Evolutionary conservation across 495 filamentous ascomycete genomes (phyloP).

Genomic region (Penicillium longicatenatum): DNA sequence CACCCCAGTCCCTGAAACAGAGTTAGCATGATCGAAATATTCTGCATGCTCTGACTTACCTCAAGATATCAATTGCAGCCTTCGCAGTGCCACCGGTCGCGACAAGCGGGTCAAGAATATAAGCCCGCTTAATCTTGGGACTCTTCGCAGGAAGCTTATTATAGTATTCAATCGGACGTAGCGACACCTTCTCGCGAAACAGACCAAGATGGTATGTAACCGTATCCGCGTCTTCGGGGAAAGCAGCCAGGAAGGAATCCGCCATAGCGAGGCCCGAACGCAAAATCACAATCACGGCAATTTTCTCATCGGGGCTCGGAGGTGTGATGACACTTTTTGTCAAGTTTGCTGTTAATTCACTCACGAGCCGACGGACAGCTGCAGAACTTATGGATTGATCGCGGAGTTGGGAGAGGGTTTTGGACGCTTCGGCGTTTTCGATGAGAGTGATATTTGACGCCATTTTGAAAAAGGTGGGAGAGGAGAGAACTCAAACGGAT

Average conservation of each 20-base stretch:
- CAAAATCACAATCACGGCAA: conserved; percentile 33
- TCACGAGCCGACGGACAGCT: conserved; percentile 25
- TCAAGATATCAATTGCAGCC: conserved; percentile 81
- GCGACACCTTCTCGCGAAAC: conserved; percentile 77
- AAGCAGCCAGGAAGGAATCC: conserved; percentile 26
- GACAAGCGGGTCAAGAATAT: conserved; percentile 86
- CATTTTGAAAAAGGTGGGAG: conserved; percentile 7
- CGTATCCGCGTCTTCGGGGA: conserved; percentile 19
- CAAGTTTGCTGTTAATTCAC: conserved; percentile 20
- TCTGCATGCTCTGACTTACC: conserved; percentile 21
- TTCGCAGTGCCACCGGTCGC: conserved; percentile 84
- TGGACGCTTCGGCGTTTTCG: conserved; percentile 12
- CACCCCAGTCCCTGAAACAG: conserved; percentile 71
- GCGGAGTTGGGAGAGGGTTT: conserved; percentile 26
- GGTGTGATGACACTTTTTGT: conserved; percentile 17
- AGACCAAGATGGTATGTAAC: conserved; percentile 81
- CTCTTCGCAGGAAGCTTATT: conserved; percentile 77
- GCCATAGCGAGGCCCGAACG: conserved; percentile 36
- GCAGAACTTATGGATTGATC: conserved; percentile 24
- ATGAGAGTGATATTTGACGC: conserved; percentile 23
- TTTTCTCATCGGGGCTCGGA: conserved; percentile 16
- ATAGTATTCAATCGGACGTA: conserved; percentile 92
- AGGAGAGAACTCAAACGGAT: neutral
- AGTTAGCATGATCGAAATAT: neutral
- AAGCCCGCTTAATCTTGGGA: conserved; percentile 53